A percentile compares a stretch with the other conserved stretches of the same genome.
Evolutionary conservation across 1,284 basidiomycete genomes (phyloP).

Genomic region (Tilletia indica): DNA sequence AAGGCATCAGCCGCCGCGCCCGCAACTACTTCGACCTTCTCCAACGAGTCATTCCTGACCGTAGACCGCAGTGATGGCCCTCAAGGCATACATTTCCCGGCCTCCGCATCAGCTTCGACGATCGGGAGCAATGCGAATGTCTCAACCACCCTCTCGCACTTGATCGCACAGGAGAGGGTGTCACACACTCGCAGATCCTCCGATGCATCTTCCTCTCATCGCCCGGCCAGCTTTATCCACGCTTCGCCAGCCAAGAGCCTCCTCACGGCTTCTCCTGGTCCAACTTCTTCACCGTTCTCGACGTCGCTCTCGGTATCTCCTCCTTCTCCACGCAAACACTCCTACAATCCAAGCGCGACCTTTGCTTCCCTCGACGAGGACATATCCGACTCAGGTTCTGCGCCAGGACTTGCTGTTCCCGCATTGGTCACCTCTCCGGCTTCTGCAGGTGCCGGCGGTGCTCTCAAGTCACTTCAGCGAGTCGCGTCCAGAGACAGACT

Average conservation of each 20-base stretch:
- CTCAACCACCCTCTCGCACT: background rate
- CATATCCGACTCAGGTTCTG: background rate
- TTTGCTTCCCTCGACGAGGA: background rate
- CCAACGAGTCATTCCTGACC: background rate
- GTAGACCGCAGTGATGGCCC: background rate
- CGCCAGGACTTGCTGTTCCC: background rate
- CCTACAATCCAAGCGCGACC: background rate
- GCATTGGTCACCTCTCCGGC: background rate
- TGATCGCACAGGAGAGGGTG: background rate
- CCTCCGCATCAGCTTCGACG: background rate
- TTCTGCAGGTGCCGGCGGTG: background rate
- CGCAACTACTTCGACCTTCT: background rate
- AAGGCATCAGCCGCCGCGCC: constrained; percentile 7
- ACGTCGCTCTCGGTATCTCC: constrained; percentile 12
- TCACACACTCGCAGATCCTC: background rate
- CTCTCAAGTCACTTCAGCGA: constrained; percentile 3
- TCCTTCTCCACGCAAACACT: constrained; percentile 7
- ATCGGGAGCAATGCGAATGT: constrained; percentile 3
- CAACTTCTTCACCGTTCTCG: constrained; percentile 10
- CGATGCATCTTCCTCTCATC: background rate
- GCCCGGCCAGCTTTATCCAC: background rate
- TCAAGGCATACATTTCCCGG: background rate
- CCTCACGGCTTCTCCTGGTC: background rate
- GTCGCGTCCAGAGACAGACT: constrained; percentile 1
- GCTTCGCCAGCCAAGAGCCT: background rate